Base-by-base conservation (phyloP, 2,329 filamentous ascomycete species). In the Colletotrichum orchidophilum region DNA sequence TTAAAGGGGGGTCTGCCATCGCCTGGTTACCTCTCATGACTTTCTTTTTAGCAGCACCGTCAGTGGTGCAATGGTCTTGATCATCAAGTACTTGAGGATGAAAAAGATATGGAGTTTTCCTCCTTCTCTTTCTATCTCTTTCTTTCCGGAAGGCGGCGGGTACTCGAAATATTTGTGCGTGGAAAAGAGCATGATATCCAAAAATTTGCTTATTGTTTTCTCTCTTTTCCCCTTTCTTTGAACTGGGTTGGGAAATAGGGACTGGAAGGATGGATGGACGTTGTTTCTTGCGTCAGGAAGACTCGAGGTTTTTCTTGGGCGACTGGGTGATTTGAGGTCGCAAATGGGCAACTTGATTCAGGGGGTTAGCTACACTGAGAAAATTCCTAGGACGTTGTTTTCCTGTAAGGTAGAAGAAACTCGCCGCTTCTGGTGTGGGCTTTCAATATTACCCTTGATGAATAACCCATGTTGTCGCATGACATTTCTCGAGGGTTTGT, bases 111-210 rank as follows among this genome's bases (percentile, higher is more conserved):
- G 49, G 53, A 29, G 52, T n/a, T 31, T 53, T 65, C 52, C 33
- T 21, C 29, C 12, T 46, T 49, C 49, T 50, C 2, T 61, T 33
- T 18, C 18, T 5, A 53, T 29, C 12, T 49, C 42, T 61, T 26
- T 52, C 21, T 27, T n/a, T 59, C n/a, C 33, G 12, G 49, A 3
- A 52, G 46, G 15, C 46, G 49, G 63, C 57, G 39, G 55, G 29
- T 54, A 7, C 55, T 70, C 27, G 39, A 53, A 57, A 39, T 39
- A 33, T 42, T 61, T 26, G 59, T 49, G 46, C 12, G 31, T 66
- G 59, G 65, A 46, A 71, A 53, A 71, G 33, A 63, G 18, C 29
- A 70, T 63, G 52, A 69, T 71, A 63, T 71, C 69, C 69, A 63
- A 27, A 61, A 58, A 49, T 39, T 55, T 49, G 27, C 26, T 35